phyloP scores from a whole-genome alignment of 1,284 basidiomycete genomes.

The Serendipita sp. region DNA sequence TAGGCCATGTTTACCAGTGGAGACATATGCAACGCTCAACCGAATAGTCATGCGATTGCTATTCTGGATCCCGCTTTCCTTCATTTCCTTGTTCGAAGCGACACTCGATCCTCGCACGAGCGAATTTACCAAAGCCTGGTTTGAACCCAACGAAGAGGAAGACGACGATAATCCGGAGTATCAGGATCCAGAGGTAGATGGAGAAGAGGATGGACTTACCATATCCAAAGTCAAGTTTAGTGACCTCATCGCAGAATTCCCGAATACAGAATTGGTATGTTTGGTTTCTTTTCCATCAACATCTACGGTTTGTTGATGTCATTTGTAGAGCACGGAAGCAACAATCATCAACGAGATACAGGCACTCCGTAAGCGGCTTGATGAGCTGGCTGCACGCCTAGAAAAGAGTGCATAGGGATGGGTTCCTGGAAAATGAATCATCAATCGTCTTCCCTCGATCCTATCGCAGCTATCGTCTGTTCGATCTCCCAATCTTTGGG shows the following conservation, averaged over 20 bases:
- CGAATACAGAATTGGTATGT: slow-evolving; percentile 56
- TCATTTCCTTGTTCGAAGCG: slow-evolving; percentile 68
- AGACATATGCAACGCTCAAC: slow-evolving; percentile 45
- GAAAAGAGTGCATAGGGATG: slow-evolving; percentile 15
- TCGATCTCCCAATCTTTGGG: no score
- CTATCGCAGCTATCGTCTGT: no score
- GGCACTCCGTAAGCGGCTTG: slow-evolving; percentile 42
- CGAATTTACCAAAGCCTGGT: slow-evolving; percentile 53
- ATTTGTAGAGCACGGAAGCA: slow-evolving; percentile 50
- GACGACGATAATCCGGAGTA: slow-evolving; percentile 42
- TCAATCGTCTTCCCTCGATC: no score
- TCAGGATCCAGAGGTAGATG: slow-evolving; percentile 48
- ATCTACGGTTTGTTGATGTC: slow-evolving; percentile 19
- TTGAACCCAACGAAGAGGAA: slow-evolving; percentile 44
- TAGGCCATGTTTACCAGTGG: slow-evolving; percentile 35
- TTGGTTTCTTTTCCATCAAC: slow-evolving; percentile 9
- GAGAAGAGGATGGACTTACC: slow-evolving; percentile 48
- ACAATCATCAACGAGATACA: slow-evolving; percentile 53
- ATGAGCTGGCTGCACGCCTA: slow-evolving; percentile 38
- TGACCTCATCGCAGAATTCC: slow-evolving; percentile 63
- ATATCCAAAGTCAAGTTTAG: slow-evolving; percentile 53
- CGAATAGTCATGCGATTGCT: slow-evolving; percentile 58
- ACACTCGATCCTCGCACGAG: slow-evolving; percentile 35
- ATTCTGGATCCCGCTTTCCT: slow-evolving; percentile 65
- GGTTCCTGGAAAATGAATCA: neutral